Evolutionary conservation across 495 filamentous ascomycete genomes (phyloP), one percentile per base, ranked within the genome.

Genomic region (Aspergillus sclerotioniger): DNA sequence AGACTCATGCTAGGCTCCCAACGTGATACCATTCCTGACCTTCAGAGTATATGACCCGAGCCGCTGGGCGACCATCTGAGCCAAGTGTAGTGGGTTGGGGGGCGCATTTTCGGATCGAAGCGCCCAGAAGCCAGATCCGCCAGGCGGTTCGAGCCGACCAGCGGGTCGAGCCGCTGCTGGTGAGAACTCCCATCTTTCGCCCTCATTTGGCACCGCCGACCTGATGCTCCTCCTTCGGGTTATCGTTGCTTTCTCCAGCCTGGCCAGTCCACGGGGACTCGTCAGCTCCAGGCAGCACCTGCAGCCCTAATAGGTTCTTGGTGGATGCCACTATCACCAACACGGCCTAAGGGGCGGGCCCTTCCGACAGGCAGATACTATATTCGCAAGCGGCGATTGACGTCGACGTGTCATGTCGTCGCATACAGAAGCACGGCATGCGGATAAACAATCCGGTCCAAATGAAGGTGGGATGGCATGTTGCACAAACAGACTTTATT

Each of bases 161-260:
- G 13, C 47, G 47, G 47, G 47, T 50, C 47, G 25, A 50, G 25
- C 47, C 47, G 47, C 47, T 50, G 28, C 47, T 50, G 47, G 47
- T 17, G 31, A 50, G 44, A 17, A 46, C 16, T n/a, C n/a, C 6
- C 44, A 20, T 46, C 25, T 46, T 2, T 16, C 41, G 25, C 25
- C 25, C 25, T 25, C 25, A 25, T 41, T 41, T 41, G 37, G 37
- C 33, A 13, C 3, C 33, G 9, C 13, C 10, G 10, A 33, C 31
- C 31, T 33, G 31, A 6, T 35, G 9, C 9, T 35, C 33, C 33
- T 35, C 33, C 37, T 39, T 39, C 12, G 8, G 33, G 33, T 35
- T 35, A 13, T 13, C 33, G 9, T 35, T 35, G 33, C 13, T 9
- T 13, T 35, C 9, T 35, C 33, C 33, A 10, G 9, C 13, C 3